Evolutionary conservation across 1,284 basidiomycete species (phyloP), one percentile per base, ranked within the genome.

Genomic region (Ustilago vetiveriae): DNA sequence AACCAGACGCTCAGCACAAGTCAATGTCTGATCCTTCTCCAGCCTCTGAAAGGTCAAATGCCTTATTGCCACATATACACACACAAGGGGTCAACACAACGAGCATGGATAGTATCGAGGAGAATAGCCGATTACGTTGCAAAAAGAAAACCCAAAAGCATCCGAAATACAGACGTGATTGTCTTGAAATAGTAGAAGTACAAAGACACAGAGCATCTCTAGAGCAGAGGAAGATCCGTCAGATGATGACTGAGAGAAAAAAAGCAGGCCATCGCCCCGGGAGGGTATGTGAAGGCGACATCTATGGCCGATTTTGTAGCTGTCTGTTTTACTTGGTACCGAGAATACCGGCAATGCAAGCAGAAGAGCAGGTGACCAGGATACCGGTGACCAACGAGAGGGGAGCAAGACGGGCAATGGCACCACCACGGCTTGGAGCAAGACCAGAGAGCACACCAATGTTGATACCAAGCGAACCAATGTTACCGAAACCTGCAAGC

Each of bases 401-500:
- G 14, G 86, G 80, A 13, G 90, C 90, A 49, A 90, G 86, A 3
- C 84, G 85, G 19, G 90, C 88, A 74, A 94, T 92, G 62, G 87
- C 84, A 76, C 86, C 89, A 45, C 85, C 85, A 64, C 89, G 87
- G 21, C 87, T 87, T n/a, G 92, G 92, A 19, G 91, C 78, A 90
- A 94, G 85, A 36, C 91, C 90, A 63, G 88, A 86, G 46, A 94
- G 86, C 73, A 94, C 92, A 82, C 92, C 93, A 63, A 94, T 90
- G 83, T 94, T 91, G 78, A 94, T 92, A 82, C 92, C 93, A 37
- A 93, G 84, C 32, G 90, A 92, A 32, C 79, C 81, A 48, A 74
- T 73, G 84, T 95, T 95, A 53, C 91, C 92, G 80, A 95, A 95
- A 10, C 92, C 92, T 81, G 92, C 94, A 37, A 92, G 88, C 35